A percentile compares a stretch with the other conserved stretches of the same genome.
These are phyloP conservation scores for Aquilaria yunnanensis DNA, from an alignment of 345 rosid species.

Conservation along the genomic window DNA sequence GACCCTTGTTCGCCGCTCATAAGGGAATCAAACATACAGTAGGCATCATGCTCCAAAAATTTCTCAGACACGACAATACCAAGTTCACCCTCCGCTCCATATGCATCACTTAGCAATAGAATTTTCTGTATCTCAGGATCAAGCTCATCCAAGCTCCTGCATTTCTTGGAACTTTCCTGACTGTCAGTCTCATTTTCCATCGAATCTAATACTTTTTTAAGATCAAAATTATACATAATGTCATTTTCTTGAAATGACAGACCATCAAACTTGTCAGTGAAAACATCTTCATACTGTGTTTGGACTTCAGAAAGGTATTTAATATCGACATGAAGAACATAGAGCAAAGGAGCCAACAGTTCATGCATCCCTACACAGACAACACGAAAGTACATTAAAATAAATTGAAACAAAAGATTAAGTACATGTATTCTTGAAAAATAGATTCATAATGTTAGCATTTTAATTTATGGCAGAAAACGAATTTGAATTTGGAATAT, in stretches of 20 bases:
- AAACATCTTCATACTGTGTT: slow-evolving; percentile 71
- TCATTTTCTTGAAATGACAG: slow-evolving; percentile 73
- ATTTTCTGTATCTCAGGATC: slow-evolving; percentile 75
- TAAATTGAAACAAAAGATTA: slow-evolving; percentile 1
- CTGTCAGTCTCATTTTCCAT: slow-evolving; percentile 46
- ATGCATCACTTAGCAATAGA: slow-evolving; percentile 73
- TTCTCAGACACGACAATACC: slow-evolving; percentile 94
- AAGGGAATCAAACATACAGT: slow-evolving; percentile 93
- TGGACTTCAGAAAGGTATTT: slow-evolving; percentile 79
- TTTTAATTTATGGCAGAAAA: neutral
- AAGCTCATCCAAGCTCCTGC: slow-evolving; percentile 63
- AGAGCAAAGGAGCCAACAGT: slow-evolving; percentile 87
- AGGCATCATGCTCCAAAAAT: slow-evolving; percentile 97
- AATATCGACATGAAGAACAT: slow-evolving; percentile 86
- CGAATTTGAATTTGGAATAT: too few relatives aligned
- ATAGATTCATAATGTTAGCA: slow-evolving; percentile 2
- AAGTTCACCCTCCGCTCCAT: slow-evolving; percentile 97
- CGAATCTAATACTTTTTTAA: slow-evolving; percentile 63
- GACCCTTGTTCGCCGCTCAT: slow-evolving; percentile 76
- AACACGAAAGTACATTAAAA: slow-evolving; percentile 3
- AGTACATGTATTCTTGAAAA: neutral
- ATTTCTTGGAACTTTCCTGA: slow-evolving; percentile 41
- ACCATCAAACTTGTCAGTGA: slow-evolving; percentile 84
- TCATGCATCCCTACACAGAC: slow-evolving; percentile 83
- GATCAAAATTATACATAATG: slow-evolving; percentile 70